phyloP scores from a whole-genome alignment of 1,284 basidiomycete genomes.

The Pseudozyma sp. region DNA sequence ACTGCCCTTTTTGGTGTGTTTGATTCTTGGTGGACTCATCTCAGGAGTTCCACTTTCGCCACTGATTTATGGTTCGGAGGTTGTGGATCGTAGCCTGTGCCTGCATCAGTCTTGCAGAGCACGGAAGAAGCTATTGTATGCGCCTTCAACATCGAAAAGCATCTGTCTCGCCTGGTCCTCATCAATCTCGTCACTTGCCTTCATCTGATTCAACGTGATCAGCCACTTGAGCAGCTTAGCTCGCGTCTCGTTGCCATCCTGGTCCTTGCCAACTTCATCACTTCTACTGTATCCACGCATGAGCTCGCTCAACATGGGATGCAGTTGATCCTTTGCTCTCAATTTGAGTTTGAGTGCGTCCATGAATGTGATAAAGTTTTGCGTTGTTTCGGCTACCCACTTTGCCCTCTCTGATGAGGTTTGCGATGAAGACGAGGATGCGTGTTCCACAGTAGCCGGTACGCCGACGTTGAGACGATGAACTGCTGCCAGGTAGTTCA shows the following conservation, averaged over 20 bases:
- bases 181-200: slow-evolving; percentile 93
- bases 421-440: slow-evolving; percentile 72
- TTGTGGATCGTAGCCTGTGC: neutral
- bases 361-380: slow-evolving; percentile 97
- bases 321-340: slow-evolving; percentile 94
- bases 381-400: slow-evolving; percentile 98
- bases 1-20: neutral
- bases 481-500: slow-evolving; percentile 92
- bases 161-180: slow-evolving; percentile 97
- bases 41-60: too few species aligned
- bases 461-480: slow-evolving; percentile 92
- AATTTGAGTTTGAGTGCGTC: slow-evolving; percentile 92
- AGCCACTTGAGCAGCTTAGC: slow-evolving; percentile 95
- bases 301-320: slow-evolving; percentile 92
- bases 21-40: too few species aligned
- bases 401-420: slow-evolving; percentile 84
- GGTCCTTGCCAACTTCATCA: slow-evolving; percentile 75
- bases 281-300: slow-evolving; percentile 76
- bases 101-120: slow-evolving; percentile 73
- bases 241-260: slow-evolving; percentile 92
- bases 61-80: too few species aligned
- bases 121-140: slow-evolving; percentile 94
- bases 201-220: slow-evolving; percentile 95
- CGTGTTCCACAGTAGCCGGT: slow-evolving; percentile 94
- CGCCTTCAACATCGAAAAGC: slow-evolving; percentile 94